phyloP scores from a whole-genome alignment of 2,329 filamentous ascomycete species.

The Raffaelea ambrosiae region DNA sequence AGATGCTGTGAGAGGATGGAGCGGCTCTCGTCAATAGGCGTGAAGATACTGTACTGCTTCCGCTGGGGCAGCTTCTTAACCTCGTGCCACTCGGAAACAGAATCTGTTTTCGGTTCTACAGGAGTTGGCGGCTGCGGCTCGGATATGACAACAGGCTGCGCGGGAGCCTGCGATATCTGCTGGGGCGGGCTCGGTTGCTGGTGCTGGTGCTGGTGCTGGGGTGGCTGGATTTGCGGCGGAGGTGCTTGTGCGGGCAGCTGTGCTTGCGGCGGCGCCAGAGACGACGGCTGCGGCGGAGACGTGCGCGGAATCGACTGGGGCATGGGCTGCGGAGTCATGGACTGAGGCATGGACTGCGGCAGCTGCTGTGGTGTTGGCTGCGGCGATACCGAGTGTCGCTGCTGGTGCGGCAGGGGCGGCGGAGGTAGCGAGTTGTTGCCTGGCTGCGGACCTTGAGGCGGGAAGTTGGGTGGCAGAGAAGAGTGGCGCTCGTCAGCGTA shows the following conservation, averaged over 20 bases:
- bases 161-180: constrained; percentile 14
- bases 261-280: constrained; percentile 27
- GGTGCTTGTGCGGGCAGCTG: constrained; percentile 19
- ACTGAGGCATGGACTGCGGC: constrained; percentile 16
- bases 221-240: not conserved
- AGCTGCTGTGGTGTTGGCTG: constrained; percentile 46
- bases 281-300: constrained; percentile 32
- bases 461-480: constrained; percentile 61
- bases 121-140: constrained; percentile 46
- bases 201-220: constrained; percentile 17
- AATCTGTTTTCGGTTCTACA: constrained; percentile 16
- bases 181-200: constrained; percentile 33
- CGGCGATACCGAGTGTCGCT: constrained; percentile 50
- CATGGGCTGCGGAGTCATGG: constrained; percentile 31
- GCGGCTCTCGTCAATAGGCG: constrained; percentile 86
- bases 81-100: constrained; percentile 25
- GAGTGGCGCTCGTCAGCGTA: constrained; percentile 69
- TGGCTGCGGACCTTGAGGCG: constrained; percentile 42
- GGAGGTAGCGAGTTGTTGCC: constrained; percentile 24
- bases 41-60: constrained; percentile 90
- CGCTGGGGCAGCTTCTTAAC: constrained; percentile 62
- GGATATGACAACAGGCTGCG: constrained; percentile 17
- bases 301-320: constrained; percentile 20
- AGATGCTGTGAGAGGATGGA: constrained; percentile 83
- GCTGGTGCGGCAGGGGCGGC: constrained; percentile 31